Evolutionary conservation across 2,329 filamentous ascomycete genomes (phyloP), one percentile per base, ranked within the genome.

Genomic region (Diplodia mutila): DNA sequence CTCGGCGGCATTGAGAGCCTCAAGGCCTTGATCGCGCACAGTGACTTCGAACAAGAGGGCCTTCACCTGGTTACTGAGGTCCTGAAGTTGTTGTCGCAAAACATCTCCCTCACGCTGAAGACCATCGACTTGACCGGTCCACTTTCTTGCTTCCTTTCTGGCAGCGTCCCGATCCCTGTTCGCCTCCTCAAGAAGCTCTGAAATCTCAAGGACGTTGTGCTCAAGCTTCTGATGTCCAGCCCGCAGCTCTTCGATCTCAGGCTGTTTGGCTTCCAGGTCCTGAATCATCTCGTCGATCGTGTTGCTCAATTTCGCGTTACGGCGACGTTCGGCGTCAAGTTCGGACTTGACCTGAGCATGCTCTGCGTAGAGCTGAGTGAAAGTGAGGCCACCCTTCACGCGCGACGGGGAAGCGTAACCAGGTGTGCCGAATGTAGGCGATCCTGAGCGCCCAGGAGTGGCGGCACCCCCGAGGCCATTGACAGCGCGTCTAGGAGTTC

Each of bases 51-150:
- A 91, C 4, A 97, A 85, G 6, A 99, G 86, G 75, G 97, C 90
- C 77, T 97, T 96, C 70, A 97, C 88, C 78, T 99, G 94, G 0
- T 91, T 90, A 73, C 93, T 93, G 23, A 97, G 85, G 77, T 98
- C 95, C 39, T 94, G 91, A 9, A 98, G 84, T 76, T 97, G 93
- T 71, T 93, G 91, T 63, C 91, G 90, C 27, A 97, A 83, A 48
- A 97, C 92, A 69, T 91, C 89, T 37, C 87, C 85, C 79, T 98
- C 93, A 54, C 83, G 85, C 6, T 80, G 78, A 29, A 85, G 78
- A 21, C 86, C 86, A 68, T 86, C 85, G 66, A 93, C 85, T 67
- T 92, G 86, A n/a, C 87, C 87, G 75, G 95, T 90, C 65, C 90
- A 90, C 79, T 91, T 94, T 71, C 93, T 87, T 12, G 91, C 87